Percentiles rank a stretch among this genome's conserved stretches.
Evolutionary conservation across 2,329 filamentous ascomycete species (phyloP).

Genomic region (Cercospora sp.): DNA sequence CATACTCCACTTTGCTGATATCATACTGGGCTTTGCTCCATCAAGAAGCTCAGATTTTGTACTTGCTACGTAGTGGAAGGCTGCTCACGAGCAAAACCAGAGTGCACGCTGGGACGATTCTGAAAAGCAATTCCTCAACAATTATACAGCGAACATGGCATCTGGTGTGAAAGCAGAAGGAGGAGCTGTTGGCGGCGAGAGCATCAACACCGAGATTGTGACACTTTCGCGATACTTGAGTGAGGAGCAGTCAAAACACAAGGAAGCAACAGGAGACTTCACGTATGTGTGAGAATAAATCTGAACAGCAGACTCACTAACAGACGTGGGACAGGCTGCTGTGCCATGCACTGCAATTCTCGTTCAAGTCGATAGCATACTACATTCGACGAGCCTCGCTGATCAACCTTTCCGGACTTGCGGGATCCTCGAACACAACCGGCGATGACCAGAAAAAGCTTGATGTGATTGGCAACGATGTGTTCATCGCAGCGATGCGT

Average conservation of each 20-base stretch:
- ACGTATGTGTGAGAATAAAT: constrained; percentile 64
- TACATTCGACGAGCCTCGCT: constrained; percentile 95
- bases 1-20: constrained; percentile 28
- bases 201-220: constrained; percentile 93
- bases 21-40: constrained; percentile 12
- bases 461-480: constrained; percentile 96
- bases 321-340: constrained; percentile 64
- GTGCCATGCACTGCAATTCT: constrained; percentile 97
- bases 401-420: constrained; percentile 84
- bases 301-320: constrained; percentile 22
- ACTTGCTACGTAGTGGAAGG: neutral
- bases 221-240: constrained; percentile 94
- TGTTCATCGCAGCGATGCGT: constrained; percentile 94
- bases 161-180: constrained; percentile 13
- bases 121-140: neutral
- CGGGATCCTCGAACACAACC: constrained; percentile 90
- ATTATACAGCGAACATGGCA: neutral
- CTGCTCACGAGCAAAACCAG: neutral
- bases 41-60: neutral
- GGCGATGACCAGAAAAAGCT: constrained; percentile 99
- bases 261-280: constrained; percentile 96
- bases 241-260: constrained; percentile 90
- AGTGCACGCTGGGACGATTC: neutral
- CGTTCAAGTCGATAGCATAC: constrained; percentile 99
- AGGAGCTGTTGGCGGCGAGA: constrained; percentile 56